phyloP scores from a whole-genome alignment of 495 filamentous ascomycete genomes.

The Hypoxylon trugodes region DNA sequence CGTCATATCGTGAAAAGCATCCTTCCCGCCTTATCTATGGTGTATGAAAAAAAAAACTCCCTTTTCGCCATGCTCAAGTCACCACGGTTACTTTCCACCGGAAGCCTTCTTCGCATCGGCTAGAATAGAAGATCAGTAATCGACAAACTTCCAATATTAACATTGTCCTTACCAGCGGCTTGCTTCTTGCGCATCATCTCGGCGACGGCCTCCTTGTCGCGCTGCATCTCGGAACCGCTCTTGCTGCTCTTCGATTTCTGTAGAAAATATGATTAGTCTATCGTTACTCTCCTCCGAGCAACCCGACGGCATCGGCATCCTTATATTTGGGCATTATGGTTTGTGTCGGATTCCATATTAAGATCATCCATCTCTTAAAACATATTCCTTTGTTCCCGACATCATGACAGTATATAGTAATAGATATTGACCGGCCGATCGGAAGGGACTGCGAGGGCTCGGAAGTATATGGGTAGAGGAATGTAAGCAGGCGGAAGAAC shows the following conservation, averaged over 20 bases:
- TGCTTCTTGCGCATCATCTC: constrained; percentile 93
- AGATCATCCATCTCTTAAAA: neutral
- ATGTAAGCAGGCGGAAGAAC: constrained; percentile 35
- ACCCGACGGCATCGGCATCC: neutral
- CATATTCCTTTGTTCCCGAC: neutral
- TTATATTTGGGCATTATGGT: neutral
- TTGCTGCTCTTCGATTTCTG: constrained; percentile 69
- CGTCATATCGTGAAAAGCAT: constrained; percentile 29
- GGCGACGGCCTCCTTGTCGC: constrained; percentile 78
- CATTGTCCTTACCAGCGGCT: constrained; percentile 70
- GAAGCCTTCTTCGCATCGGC: constrained; percentile 61
- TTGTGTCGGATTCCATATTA: neutral
- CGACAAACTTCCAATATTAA: neutral
- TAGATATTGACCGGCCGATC: neutral
- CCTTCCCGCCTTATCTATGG: constrained; percentile 4
- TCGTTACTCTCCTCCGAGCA: neutral
- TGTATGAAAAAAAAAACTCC: neutral
- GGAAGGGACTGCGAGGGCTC: neutral
- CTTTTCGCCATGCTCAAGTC: constrained; percentile 3
- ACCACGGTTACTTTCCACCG: constrained; percentile 30
- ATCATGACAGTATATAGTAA: neutral
- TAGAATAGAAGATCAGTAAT: constrained; percentile 33
- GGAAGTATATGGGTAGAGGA: constrained; percentile 2
- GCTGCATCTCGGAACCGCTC: constrained; percentile 74
- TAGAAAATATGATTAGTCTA: constrained; percentile 27